Evolutionary conservation across 352 stramenopile genomes (phyloP).

Genomic region (Halophytophthora polymorphica): DNA sequence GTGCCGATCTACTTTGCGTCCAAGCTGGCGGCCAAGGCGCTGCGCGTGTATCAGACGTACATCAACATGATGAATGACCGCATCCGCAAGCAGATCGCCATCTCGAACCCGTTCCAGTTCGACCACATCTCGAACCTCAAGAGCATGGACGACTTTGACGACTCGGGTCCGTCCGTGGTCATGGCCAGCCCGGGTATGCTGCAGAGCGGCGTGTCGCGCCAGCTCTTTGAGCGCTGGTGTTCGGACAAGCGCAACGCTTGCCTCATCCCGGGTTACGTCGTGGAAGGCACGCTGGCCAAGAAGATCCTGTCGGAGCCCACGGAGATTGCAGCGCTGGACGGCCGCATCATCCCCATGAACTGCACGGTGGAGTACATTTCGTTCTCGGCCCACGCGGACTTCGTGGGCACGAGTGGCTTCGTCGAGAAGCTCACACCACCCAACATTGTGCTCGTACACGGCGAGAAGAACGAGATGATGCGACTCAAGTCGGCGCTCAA

Average conservation of each 20-base stretch:
- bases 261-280: conserved; percentile 98
- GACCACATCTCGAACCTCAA: conserved; percentile 97
- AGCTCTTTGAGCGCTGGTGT: conserved; percentile 98
- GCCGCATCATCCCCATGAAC: conserved; percentile 92
- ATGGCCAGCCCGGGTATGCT: conserved; percentile 99
- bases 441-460: conserved; percentile 95
- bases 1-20: conserved; percentile 99
- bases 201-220: conserved; percentile 95
- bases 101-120: conserved; percentile 98
- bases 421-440: conserved; percentile 93
- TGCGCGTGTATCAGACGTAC: conserved; percentile 99
- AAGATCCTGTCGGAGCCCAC: conserved; percentile 96
- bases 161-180: conserved; percentile 97
- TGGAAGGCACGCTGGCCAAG: conserved; percentile 97
- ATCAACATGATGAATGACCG: conserved; percentile 99
- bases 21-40: conserved; percentile 93
- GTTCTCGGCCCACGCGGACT: conserved; percentile 98
- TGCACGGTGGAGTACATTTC: conserved; percentile 96
- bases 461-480: conserved; percentile 98
- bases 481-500: conserved; percentile 91
- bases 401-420: conserved; percentile 95
- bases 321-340: conserved; percentile 94
- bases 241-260: conserved; percentile 97
- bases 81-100: conserved; percentile 96
- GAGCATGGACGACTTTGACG: conserved; percentile 96